Evolutionary conservation across 805 yeast species (phyloP), one percentile per base, ranked within the genome.

Genomic region (Lipomyces anomalus): DNA sequence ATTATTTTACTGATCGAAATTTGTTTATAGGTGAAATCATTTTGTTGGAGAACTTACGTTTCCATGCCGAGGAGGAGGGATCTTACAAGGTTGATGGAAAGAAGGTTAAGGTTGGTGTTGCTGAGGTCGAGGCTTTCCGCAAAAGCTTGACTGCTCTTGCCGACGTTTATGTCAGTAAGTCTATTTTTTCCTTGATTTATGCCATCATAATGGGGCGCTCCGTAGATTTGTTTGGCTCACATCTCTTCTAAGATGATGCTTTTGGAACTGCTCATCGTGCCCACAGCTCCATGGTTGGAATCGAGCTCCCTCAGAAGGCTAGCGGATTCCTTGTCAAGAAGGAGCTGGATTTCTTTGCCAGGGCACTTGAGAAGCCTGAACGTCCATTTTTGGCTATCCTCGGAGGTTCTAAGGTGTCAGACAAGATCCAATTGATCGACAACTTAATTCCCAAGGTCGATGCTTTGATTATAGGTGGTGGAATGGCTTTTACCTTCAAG

Each of bases 201-300:
- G 35, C 36, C 6, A 13, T 9, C 4, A 28, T 11, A 9, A 21
- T 16, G 6, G 7, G 29, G 20, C 22, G 24, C 17, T 37, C 13
- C 18, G 32, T n/a, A n/a, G n/a, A 18, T 13, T 36, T 22, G n/a
- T n/a, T n/a, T n/a, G n/a, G n/a, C n/a, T n/a, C n/a, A n/a, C 11
- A 30, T 26, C 20, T 83, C 18, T 16, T 18, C 16, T n/a, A 9
- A 44, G 47, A 92, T 74, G 99, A 92, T 69, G 97, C 97, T 48
- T 92, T 92, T 65, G 98, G 98, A 70, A 92, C 98, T 55, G 97
- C 97, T 47, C 99, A 92, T 84, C 87, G 98, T 78, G 98, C 98
- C 55, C 98, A 92, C 78, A 88, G 97, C 45, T 92, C 98, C 40
- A 90, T 92, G 89, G 99, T 92, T 63, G 99, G 99, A 66, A 77